Conservation (phyloP, 2,329 filamentous ascomycete species). For the Epichloe glyceriae region DNA sequence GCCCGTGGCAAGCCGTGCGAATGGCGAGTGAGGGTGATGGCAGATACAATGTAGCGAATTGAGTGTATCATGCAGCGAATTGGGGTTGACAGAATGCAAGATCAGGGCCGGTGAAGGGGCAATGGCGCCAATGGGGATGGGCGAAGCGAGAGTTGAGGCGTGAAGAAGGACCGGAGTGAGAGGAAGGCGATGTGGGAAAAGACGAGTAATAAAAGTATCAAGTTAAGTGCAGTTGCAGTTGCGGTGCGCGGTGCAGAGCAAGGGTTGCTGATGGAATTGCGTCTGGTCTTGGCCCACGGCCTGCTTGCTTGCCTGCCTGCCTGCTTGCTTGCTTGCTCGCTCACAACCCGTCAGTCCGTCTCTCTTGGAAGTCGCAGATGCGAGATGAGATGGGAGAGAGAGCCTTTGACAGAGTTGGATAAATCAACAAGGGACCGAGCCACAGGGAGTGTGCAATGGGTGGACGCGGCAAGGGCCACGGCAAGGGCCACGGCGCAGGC, state of each 20-base stretch:
- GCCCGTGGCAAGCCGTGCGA: background rate
- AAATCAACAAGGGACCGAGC: background rate
- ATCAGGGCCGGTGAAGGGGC: constrained; percentile 24
- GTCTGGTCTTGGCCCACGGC: background rate
- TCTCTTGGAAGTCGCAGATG: background rate
- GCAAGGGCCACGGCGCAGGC: background rate
- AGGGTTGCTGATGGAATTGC: constrained; percentile 1
- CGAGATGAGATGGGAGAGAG: background rate
- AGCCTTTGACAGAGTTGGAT: background rate
- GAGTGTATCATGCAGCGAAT: background rate
- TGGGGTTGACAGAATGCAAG: constrained; percentile 2
- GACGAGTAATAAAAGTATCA: constrained; percentile 5
- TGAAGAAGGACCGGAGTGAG: background rate
- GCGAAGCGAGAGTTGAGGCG: constrained; percentile 8
- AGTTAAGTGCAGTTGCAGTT: background rate
- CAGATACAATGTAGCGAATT: background rate
- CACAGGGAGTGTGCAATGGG: background rate
- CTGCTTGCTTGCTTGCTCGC: background rate
- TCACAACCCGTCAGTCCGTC: background rate
- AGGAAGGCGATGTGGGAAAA: constrained; percentile 3
- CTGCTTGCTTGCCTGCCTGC: background rate
- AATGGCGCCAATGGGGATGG: constrained; percentile 38
- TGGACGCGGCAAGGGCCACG: background rate
- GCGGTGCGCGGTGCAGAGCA: background rate
- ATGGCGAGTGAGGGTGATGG: background rate